phyloP scores from a whole-genome alignment of 1,284 basidiomycete genomes.

The Ustilago tritici region DNA sequence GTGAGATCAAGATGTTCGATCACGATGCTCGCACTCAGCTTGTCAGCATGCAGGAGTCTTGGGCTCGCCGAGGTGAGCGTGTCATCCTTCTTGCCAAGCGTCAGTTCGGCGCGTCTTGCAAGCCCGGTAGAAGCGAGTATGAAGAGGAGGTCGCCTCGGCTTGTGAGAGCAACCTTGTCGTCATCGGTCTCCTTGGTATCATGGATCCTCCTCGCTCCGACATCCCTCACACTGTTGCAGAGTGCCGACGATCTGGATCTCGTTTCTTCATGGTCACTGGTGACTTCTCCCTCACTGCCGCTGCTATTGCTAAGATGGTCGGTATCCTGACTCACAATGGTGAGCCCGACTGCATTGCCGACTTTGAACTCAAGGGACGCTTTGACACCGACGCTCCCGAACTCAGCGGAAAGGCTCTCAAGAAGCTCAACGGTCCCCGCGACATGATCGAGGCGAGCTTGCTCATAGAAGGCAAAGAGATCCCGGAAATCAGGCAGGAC shows the following conservation, averaged over 20 bases:
- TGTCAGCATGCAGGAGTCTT: slow-evolving; percentile 60
- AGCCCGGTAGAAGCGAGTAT: slow-evolving; percentile 35
- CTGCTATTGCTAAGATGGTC: slow-evolving; percentile 76
- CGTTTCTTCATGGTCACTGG: slow-evolving; percentile 80
- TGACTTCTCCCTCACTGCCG: slow-evolving; percentile 74
- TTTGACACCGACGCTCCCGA: slow-evolving; percentile 16
- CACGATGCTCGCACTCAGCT: slow-evolving; percentile 31
- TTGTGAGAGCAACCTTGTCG: slow-evolving; percentile 72
- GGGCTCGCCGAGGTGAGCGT: slow-evolving; percentile 76
- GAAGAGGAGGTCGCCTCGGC: slow-evolving; percentile 52
- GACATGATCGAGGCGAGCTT: slow-evolving; percentile 43
- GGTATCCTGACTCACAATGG: slow-evolving; percentile 74
- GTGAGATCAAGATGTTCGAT: slow-evolving; percentile 31
- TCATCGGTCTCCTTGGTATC: slow-evolving; percentile 77
- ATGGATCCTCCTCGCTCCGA: slow-evolving; percentile 77
- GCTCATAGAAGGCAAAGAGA: slow-evolving; percentile 42
- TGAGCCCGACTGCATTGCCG: slow-evolving; percentile 71
- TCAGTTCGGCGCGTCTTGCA: slow-evolving; percentile 53
- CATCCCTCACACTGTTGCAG: slow-evolving; percentile 74
- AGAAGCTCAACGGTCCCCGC: slow-evolving; percentile 36
- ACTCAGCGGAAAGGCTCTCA: slow-evolving; percentile 52
- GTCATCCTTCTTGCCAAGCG: slow-evolving; percentile 74
- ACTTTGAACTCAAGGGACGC: slow-evolving; percentile 40
- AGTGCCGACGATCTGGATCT: slow-evolving; percentile 76
- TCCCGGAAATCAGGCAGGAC: slow-evolving; percentile 36